Conservation (phyloP, 228 moss, liverwort and hornwort genomes). For the Sphagnum magellanicum region DNA sequence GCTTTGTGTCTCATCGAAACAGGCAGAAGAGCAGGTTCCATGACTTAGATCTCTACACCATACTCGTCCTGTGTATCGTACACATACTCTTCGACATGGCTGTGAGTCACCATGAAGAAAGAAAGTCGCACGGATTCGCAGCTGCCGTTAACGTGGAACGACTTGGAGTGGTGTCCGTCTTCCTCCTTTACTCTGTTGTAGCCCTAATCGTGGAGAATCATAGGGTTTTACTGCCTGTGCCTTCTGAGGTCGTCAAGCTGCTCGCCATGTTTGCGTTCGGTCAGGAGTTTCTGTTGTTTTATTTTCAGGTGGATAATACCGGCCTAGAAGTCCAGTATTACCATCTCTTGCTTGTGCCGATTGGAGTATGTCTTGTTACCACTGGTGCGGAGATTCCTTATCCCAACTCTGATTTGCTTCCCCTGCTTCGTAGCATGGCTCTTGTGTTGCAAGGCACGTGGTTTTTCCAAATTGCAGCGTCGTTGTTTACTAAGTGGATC, state of each 20-base stretch:
- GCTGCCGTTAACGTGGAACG: conserved; percentile 71
- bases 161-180: conserved; percentile 57
- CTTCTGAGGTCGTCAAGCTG: conserved; percentile 47
- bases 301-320: conserved; percentile 33
- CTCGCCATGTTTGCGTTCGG: conserved; percentile 65
- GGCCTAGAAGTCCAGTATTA: conserved; percentile 77
- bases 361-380: conserved; percentile 57
- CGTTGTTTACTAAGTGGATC: conserved; percentile 68
- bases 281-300: conserved; percentile 80
- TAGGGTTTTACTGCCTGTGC: conserved; percentile 63
- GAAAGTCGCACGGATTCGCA: conserved; percentile 46
- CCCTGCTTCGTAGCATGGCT: conserved; percentile 66
- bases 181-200: conserved; percentile 60
- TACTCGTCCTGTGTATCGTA: conserved; percentile 49
- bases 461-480: conserved; percentile 77
- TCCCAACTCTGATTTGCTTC: conserved; percentile 54
- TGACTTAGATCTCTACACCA: conserved; percentile 27
- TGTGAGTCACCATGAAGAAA: conserved; percentile 12
- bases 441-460: conserved; percentile 86
- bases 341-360: conserved; percentile 64
- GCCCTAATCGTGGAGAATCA: conserved; percentile 61
- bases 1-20: conserved; percentile 9
- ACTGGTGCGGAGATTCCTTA: conserved; percentile 55
- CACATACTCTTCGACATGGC: conserved; percentile 60
- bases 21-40: conserved; percentile 29